Base-by-base conservation (phyloP, 495 filamentous ascomycete species). In the Talaromyces adpressus region DNA sequence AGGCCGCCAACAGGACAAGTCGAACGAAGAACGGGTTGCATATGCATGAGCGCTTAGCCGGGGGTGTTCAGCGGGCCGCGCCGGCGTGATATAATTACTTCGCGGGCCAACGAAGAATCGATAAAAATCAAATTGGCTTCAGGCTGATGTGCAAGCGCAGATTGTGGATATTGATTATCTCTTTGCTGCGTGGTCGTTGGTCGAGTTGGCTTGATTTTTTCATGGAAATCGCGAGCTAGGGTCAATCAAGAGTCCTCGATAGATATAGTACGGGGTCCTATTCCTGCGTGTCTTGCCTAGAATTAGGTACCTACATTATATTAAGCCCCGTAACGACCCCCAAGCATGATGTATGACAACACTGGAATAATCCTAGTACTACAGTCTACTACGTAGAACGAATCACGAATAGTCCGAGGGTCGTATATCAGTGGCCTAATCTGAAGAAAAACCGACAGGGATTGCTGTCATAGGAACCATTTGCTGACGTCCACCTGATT, bases 1-100 rank as follows among this genome's bases (percentile, higher is more conserved):
- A 49, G 45, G 45, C 18, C 45, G 45, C 45, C 45, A 18, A 49
- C 45, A 49, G 23, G 52, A 11, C 52, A 56, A 22, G 23, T 56
- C 52, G 23, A 56, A 29, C 52, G 52, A 23, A 23, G 23, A 56
- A 29, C 52, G 52, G 49, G 23, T 27, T 56, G 52, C 52, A 56
- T 56, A 56, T 56, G 52, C 52, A 56, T 56, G 27, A 56, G 52
- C 52, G 22, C 52, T 29, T 56, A 27, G 52, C 52, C 52, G 52
- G 52, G 23, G 52, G 20, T 56, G 52, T 27, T 56, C 52, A 56
- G 52, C 52, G 52, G 52, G 23, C 52, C 52, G 52, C 52, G 22
- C 52, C 52, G 52, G 52, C 52, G 52, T 56, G 52, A 56, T 56
- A 53, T 53, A 56, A 11, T 49, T 20, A 49, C 45, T 6, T 18